phyloP scores from a whole-genome alignment of 257 asterid genomes.

The Ocimum tenuiflorum region DNA sequence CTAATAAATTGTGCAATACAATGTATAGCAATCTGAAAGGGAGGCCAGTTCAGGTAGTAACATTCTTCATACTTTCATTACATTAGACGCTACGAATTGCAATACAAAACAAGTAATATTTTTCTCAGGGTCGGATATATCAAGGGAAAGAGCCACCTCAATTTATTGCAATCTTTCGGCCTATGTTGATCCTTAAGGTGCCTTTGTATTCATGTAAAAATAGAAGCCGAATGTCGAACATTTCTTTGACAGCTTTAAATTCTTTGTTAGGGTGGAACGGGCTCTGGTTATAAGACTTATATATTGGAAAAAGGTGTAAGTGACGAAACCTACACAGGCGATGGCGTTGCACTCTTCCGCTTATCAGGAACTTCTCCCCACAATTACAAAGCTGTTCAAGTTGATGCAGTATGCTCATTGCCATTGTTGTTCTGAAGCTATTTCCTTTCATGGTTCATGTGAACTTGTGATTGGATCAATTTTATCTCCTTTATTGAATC shows the following conservation, averaged over 20 bases:
- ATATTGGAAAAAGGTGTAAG: conserved; percentile 82
- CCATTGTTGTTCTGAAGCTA: background rate
- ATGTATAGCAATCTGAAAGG: conserved; percentile 86
- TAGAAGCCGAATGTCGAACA: conserved; percentile 3
- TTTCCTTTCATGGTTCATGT: background rate
- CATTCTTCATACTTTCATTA: background rate
- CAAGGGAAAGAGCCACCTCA: conserved; percentile 99
- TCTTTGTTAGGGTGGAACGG: conserved; percentile 71
- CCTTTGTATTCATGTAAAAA: conserved; percentile 11
- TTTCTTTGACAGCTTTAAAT: conserved; percentile 6
- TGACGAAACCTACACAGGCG: conserved; percentile 81
- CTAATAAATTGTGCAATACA: conserved; percentile 48
- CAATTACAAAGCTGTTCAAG: conserved; percentile 70
- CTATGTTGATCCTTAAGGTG: conserved; percentile 95
- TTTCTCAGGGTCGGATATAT: conserved; percentile 68
- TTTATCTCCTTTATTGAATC: conserved; percentile 1
- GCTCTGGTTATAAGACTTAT: conserved; percentile 80
- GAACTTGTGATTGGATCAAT: background rate
- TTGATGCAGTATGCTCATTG: conserved; percentile 64
- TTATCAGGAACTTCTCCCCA: conserved; percentile 76
- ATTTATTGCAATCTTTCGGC: conserved; percentile 81
- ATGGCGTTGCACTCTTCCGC: conserved; percentile 71
- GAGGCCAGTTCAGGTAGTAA: conserved; percentile 75
- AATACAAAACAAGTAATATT: background rate
- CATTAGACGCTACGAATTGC: conserved; percentile 9